These are phyloP conservation scores for Escallonia rubra DNA, from an alignment of 129 eudicot genomes.

Conservation along the genomic window DNA sequence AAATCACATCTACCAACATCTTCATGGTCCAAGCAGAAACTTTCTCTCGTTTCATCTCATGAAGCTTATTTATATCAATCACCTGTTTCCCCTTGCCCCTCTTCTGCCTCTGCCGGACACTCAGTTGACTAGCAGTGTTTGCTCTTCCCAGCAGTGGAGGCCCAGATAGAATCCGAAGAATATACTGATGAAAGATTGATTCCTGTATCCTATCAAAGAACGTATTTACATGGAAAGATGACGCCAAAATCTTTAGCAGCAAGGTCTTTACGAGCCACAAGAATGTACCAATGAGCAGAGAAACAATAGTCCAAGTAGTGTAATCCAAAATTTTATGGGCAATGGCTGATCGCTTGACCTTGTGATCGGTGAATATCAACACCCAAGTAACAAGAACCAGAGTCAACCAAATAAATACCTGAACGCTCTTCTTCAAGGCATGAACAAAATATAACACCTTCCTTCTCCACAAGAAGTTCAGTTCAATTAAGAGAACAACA, in stretches of 20 bases:
- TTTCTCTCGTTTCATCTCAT: constrained; percentile 78
- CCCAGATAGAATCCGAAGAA: constrained; percentile 65
- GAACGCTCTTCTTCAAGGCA: constrained; percentile 73
- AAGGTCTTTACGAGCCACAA: constrained; percentile 77
- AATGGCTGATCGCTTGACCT: constrained; percentile 29
- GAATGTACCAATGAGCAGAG: constrained; percentile 59
- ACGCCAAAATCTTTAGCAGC: constrained; percentile 69
- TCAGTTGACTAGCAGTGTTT: constrained; percentile 40
- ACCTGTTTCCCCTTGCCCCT: constrained; percentile 50
- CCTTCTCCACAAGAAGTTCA: constrained; percentile 67
- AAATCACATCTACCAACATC: constrained; percentile 68
- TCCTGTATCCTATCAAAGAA: constrained; percentile 95
- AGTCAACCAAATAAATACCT: constrained; percentile 60
- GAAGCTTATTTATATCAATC: constrained; percentile 74
- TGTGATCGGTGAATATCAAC: constrained; percentile 33
- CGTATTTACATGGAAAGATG: constrained; percentile 77
- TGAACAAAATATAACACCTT: constrained; percentile 81
- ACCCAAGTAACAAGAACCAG: constrained; percentile 80
- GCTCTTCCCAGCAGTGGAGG: constrained; percentile 59
- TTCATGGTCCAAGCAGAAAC: constrained; percentile 96
- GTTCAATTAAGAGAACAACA: constrained; percentile 67
- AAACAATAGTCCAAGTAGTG: constrained; percentile 59
- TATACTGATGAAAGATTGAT: constrained; percentile 77
- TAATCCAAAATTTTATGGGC: constrained; percentile 36
- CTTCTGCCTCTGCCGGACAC: constrained; percentile 36